Base-by-base conservation (phyloP, 1,139 yeast genomes). In the Lodderomyces metapsilosis region DNA sequence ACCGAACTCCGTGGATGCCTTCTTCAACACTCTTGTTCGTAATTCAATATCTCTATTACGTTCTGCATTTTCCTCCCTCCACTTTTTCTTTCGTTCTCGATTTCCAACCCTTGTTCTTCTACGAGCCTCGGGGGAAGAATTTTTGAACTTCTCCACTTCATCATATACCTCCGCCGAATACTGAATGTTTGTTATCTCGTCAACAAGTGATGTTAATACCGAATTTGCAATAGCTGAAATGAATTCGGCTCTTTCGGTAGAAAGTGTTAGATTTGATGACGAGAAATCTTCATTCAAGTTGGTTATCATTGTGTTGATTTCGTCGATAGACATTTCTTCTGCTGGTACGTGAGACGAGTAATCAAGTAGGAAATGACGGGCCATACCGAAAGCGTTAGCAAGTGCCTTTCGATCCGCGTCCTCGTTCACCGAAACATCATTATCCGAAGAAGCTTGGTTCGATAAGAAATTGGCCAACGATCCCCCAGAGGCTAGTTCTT, bases 1-100 rank as follows among this genome's bases (percentile, higher is more conserved):
- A 1, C 96, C 95, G 63, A 80, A 89, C 49, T 84, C 65, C 15
- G 65, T 62, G 34, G 68, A 69, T 0, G 98, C 97, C 36, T 92
- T 70, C 50, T 82, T 83, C 47, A 78, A 73, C 21, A 92, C 84
- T 42, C 98, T 70, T 1, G 87, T 79, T 41, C 95, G 74, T 45
- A 91, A 66, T 58, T 91, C 98, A 52, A 87, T 85, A 58, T 88
- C 96, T 63, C 88, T 84, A 58, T 91, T 91, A 49, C 94, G 74
- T 48, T 84, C 85, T 12, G 78, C 76, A 58, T 91, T 89, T 28
- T 80, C 83, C 47, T 82, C 92, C 56, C 98, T 78, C 98, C 98
- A 92, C 52, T 81, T 79, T 65, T 89, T 84, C 65, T 92, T 92
- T 31, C 98, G 74, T 48, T 86, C 92, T 39, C 96, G 73, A 53